phyloP scores from a whole-genome alignment of 1,139 yeast genomes.

The Candida glucosophila region DNA sequence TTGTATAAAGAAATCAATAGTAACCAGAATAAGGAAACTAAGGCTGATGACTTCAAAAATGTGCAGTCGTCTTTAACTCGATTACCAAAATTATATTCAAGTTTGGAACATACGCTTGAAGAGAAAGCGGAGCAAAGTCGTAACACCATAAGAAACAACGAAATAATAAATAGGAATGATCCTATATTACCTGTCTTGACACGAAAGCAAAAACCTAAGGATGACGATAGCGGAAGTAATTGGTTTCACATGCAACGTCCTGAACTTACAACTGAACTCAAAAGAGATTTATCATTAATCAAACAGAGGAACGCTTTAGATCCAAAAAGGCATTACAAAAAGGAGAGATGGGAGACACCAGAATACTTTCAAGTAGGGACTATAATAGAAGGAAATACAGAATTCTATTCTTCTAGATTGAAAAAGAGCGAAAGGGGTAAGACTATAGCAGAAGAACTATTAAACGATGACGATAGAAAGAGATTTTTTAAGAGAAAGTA shows the following conservation, averaged over 20 bases:
- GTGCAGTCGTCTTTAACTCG: no score
- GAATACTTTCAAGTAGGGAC: conserved; percentile 87
- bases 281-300: conserved; percentile 69
- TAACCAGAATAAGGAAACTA: no score
- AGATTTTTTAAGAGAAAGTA: conserved; percentile 82
- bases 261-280: conserved; percentile 64
- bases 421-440: conserved; percentile 64
- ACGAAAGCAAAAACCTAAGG: no score
- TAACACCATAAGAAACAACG: background rate
- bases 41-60: no score
- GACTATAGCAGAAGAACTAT: conserved; percentile 73
- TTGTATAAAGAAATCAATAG: no score
- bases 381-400: conserved; percentile 72
- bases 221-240: conserved; percentile 38
- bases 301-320: conserved; percentile 88
- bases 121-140: background rate
- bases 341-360: conserved; percentile 74
- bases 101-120: no score
- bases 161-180: conserved; percentile 1
- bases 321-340: conserved; percentile 91
- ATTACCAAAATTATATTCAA: no score
- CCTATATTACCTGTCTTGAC: no score
- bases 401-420: conserved; percentile 65
- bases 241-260: conserved; percentile 86
- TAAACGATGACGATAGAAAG: conserved; percentile 62